Percentiles rank a stretch among this genome's conserved stretches.
Evolutionary conservation across 2,329 filamentous ascomycete species (phyloP).

Genomic region (Aspergillus ochraceus): DNA sequence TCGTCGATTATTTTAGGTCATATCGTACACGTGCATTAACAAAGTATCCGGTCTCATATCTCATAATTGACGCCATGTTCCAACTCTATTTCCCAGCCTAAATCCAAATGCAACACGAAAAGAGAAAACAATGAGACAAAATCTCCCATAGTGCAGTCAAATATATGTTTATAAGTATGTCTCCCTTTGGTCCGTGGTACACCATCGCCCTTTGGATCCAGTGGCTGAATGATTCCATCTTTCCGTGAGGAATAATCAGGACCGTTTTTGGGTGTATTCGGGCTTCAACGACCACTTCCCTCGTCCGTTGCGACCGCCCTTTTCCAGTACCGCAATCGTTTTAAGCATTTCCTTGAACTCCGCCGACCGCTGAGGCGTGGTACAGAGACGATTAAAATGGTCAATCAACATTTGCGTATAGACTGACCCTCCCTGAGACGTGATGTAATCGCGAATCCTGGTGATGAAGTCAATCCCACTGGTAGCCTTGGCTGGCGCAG

Average conservation of each 20-base stretch:
- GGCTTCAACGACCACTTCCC: slow-evolving; percentile 62
- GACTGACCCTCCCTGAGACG: slow-evolving; percentile 72
- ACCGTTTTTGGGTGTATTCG: slow-evolving; percentile 45
- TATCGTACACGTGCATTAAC: background rate
- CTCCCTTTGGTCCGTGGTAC: background rate
- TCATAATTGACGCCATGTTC: background rate
- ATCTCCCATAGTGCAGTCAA: background rate
- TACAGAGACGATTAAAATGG: slow-evolving; percentile 82
- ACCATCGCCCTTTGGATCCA: background rate
- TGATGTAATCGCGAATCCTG: slow-evolving; percentile 77
- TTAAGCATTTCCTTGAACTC: slow-evolving; percentile 83
- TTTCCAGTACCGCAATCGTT: slow-evolving; percentile 70
- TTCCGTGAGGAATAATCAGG: background rate
- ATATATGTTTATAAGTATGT: background rate
- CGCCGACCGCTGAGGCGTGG: slow-evolving; percentile 64
- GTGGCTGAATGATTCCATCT: background rate
- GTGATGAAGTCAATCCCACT: slow-evolving; percentile 64
- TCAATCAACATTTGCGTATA: slow-evolving; percentile 84
- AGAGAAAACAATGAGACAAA: background rate
- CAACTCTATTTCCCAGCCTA: background rate
- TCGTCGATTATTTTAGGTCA: background rate
- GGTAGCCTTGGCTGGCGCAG: slow-evolving; percentile 45
- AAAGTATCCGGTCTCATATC: background rate
- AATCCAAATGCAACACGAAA: background rate
- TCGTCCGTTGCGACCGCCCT: slow-evolving; percentile 47